Percentiles rank a stretch among this genome's conserved stretches.
Conservation (phyloP, 768 basidiomycete genomes). For the Auricularia heimuer region DNA sequence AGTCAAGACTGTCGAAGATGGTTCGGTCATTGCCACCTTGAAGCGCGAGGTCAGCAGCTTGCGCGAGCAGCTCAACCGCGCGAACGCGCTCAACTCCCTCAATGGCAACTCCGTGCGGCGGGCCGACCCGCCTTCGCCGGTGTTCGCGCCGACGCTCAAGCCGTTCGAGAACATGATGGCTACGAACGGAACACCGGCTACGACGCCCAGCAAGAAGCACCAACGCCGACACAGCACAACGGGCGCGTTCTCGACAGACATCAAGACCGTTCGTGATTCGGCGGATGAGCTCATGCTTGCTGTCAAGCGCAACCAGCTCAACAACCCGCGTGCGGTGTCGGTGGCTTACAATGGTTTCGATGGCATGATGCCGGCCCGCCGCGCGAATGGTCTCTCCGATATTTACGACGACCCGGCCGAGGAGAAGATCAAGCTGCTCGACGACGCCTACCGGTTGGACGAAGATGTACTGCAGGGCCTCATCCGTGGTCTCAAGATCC, state of each 20-base stretch:
- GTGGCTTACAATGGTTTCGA: constrained; percentile 83
- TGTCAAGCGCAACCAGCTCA: constrained; percentile 57
- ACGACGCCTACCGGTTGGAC: constrained; percentile 81
- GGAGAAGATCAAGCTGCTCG: constrained; percentile 90
- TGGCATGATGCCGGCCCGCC: constrained; percentile 51
- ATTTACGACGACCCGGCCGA: constrained; percentile 86
- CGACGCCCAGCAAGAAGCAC: constrained; percentile 39
- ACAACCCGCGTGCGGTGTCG: constrained; percentile 77
- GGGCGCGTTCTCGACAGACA: constrained; percentile 55
- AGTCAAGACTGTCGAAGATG: constrained; percentile 67
- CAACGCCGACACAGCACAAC: constrained; percentile 83
- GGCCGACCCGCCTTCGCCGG: constrained; percentile 71
- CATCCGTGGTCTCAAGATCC: constrained; percentile 86
- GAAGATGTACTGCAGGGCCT: constrained; percentile 89
- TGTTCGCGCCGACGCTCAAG: constrained; percentile 74
- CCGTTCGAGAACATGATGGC: constrained; percentile 30
- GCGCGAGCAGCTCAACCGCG: constrained; percentile 90
- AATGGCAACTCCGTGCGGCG: constrained; percentile 52
- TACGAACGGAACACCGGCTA: constrained; percentile 21
- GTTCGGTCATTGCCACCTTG: constrained; percentile 74
- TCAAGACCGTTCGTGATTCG: constrained; percentile 56
- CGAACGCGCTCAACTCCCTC: constrained; percentile 84
- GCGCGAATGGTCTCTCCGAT: constrained; percentile 52
- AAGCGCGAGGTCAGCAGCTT: constrained; percentile 88
- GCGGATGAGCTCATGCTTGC: constrained; percentile 69